phyloP scores from a whole-genome alignment of 1,284 basidiomycete species.

The Schizophyllum amplum region DNA sequence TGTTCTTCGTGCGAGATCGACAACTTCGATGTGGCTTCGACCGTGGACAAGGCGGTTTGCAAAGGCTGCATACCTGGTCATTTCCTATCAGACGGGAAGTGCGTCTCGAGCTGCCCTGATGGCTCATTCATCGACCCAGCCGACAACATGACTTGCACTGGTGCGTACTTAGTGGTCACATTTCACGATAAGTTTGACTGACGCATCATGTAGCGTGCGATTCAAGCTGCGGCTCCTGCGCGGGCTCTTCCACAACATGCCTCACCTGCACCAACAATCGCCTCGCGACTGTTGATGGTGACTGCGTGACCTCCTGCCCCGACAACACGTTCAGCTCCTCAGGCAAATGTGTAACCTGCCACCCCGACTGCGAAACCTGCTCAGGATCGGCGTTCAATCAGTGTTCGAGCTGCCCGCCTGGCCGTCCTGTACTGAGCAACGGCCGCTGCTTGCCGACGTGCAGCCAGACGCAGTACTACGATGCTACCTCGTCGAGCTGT shows the following conservation, averaged over 20 bases:
- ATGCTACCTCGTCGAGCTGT: constrained; percentile 53
- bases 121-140: constrained; percentile 64
- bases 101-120: constrained; percentile 58
- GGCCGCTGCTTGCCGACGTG: constrained; percentile 74
- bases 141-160: constrained; percentile 62
- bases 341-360: constrained; percentile 61
- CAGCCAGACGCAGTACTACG: constrained; percentile 62
- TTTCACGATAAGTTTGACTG: background rate
- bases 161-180: constrained; percentile 28
- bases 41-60: constrained; percentile 58
- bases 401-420: constrained; percentile 60
- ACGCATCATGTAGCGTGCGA: constrained; percentile 48
- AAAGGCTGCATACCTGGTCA: constrained; percentile 70
- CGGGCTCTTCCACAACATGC: constrained; percentile 59
- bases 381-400: constrained; percentile 65
- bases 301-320: constrained; percentile 69
- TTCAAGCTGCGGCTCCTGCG: constrained; percentile 64
- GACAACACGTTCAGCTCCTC: constrained; percentile 58
- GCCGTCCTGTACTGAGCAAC: constrained; percentile 60
- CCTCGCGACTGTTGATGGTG: constrained; percentile 53
- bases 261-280: constrained; percentile 57
- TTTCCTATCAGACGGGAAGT: constrained; percentile 60
- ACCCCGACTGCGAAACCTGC: constrained; percentile 76
- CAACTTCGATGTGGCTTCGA: constrained; percentile 61
- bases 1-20: constrained; percentile 71